phyloP scores from a whole-genome alignment of 2,329 filamentous ascomycete genomes.

The Ophidiomyces ophidiicola region DNA sequence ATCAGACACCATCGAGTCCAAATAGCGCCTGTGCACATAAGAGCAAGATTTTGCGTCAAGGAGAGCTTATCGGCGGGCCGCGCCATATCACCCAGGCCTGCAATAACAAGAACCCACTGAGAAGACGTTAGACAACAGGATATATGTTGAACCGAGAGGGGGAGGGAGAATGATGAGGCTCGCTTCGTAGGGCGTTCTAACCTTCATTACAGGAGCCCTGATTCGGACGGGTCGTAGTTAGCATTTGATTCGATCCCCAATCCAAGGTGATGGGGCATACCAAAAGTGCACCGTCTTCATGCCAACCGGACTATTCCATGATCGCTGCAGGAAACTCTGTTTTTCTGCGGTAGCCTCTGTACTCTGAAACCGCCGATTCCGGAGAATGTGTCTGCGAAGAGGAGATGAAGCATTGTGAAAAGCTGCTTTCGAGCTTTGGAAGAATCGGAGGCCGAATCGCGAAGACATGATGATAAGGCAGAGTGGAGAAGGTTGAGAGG shows the following conservation, averaged over 20 bases:
- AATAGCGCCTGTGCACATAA: conserved; percentile 84
- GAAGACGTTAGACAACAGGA: conserved; percentile 12
- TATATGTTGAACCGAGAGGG: background rate
- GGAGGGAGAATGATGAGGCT: background rate
- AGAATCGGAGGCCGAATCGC: conserved; percentile 47
- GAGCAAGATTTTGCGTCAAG: conserved; percentile 77
- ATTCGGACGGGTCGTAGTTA: conserved; percentile 2
- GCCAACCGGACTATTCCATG: conserved; percentile 73
- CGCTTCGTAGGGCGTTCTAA: conserved; percentile 24
- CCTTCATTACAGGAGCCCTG: conserved; percentile 90
- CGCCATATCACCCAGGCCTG: conserved; percentile 80
- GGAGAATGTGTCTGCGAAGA: conserved; percentile 40
- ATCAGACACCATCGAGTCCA: conserved; percentile 99
- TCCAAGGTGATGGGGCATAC: conserved; percentile 35
- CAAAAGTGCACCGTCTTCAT: conserved; percentile 97
- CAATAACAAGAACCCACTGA: conserved; percentile 86
- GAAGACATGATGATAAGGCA: conserved; percentile 39
- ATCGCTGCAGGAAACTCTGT: conserved; percentile 53
- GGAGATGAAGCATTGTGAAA: conserved; percentile 44
- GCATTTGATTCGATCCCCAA: conserved; percentile 3
- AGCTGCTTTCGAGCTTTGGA: conserved; percentile 39
- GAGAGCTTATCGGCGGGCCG: conserved; percentile 89
- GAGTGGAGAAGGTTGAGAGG: background rate
- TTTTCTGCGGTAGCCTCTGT: conserved; percentile 42
- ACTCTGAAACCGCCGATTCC: conserved; percentile 57